Evolutionary conservation across 306 rosid genomes (phyloP).

Genomic region (Boehmeria nivea): DNA sequence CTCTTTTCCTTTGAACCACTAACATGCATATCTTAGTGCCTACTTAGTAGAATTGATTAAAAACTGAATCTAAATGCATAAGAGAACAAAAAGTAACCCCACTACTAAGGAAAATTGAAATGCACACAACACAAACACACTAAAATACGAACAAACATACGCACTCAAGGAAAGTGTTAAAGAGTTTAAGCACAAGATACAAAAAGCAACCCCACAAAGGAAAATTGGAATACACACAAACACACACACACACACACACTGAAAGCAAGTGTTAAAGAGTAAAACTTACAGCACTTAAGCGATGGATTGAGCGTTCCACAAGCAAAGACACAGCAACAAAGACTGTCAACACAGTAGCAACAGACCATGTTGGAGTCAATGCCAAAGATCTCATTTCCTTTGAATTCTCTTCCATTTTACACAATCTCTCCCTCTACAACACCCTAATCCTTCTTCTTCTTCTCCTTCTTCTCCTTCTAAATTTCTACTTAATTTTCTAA

Average conservation of each 20-base stretch:
- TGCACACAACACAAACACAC: too few relatives aligned
- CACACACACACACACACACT: neutral
- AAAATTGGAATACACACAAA: neutral
- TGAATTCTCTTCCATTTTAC: slow-evolving; percentile 49
- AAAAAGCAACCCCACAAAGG: too few relatives aligned
- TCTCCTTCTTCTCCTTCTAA: too few relatives aligned
- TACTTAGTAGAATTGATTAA: too few relatives aligned
- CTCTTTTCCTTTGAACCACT: too few relatives aligned
- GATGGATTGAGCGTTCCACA: slow-evolving; percentile 89
- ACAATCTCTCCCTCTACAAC: slow-evolving; percentile 8
- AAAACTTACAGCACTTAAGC: slow-evolving; percentile 47
- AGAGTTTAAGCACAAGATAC: too few relatives aligned
- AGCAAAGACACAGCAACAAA: slow-evolving; percentile 88
- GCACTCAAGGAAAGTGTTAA: neutral
- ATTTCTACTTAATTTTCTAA: too few relatives aligned
- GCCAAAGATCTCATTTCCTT: slow-evolving; percentile 80
- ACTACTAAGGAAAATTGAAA: too few relatives aligned
- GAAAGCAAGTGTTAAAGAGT: neutral
- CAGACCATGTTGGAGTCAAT: slow-evolving; percentile 99
- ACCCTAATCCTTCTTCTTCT: slow-evolving; percentile 9
- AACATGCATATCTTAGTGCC: neutral
- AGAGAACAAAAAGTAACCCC: neutral
- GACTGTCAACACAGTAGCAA: slow-evolving; percentile 83
- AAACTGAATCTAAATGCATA: neutral
- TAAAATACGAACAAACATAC: too few relatives aligned